Conservation (phyloP, 176 grass and related monocot genomes). For the Lolium perenne region DNA sequence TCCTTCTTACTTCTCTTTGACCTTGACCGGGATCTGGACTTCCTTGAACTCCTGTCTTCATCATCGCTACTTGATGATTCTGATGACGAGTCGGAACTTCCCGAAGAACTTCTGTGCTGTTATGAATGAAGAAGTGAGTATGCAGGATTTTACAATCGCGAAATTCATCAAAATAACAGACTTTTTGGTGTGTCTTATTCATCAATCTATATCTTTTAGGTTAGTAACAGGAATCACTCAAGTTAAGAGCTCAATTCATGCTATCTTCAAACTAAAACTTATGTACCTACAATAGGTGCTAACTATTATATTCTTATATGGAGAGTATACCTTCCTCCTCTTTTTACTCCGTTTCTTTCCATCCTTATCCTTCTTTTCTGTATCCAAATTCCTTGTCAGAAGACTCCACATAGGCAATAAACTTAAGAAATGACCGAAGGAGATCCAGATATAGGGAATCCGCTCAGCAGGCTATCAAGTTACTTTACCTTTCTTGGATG, state of each 20-base stretch:
- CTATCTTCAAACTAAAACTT: constrained; percentile 27
- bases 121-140: constrained; percentile 39
- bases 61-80: constrained; percentile 86
- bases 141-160: neutral
- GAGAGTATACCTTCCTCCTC: constrained; percentile 81
- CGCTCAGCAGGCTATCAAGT: neutral
- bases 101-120: constrained; percentile 88
- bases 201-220: constrained; percentile 21
- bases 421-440: constrained; percentile 22
- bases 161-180: neutral
- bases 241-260: neutral
- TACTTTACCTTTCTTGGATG: constrained; percentile 76
- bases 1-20: constrained; percentile 84
- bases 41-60: constrained; percentile 71
- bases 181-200: neutral
- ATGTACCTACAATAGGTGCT: neutral
- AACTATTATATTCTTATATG: neutral
- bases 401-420: constrained; percentile 33
- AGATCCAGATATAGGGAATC: neutral
- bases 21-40: constrained; percentile 73
- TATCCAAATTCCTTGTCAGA: constrained; percentile 54
- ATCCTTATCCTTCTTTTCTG: constrained; percentile 93
- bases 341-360: constrained; percentile 77
- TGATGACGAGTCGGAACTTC: constrained; percentile 70
- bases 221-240: neutral